Evolutionary conservation across 2,329 filamentous ascomycete genomes (phyloP), one percentile per base, ranked within the genome.

Genomic region (Trichoderma guizhouense): DNA sequence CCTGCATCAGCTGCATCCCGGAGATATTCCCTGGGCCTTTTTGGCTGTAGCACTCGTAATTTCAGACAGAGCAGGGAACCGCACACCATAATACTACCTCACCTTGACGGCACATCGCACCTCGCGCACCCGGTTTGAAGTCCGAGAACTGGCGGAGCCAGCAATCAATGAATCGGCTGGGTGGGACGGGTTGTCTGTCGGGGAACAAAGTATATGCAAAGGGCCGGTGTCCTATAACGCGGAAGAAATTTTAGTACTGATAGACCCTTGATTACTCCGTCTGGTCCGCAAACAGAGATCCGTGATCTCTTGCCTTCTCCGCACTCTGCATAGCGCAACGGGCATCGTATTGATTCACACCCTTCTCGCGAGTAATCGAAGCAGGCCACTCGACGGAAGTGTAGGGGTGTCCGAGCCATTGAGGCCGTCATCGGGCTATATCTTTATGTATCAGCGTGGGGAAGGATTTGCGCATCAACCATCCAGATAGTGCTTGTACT

Each of bases 371-470:
- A 68, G 26, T 18, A 53, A 24, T 69, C 36, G 43, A 61, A 36
- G 67, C 55, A 53, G 30, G 55, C 24, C 34, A 32, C 34, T 36
- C 53, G 30, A 32, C 18, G 36, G 55, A 43, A 30, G 67, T n/a
- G 34, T 30, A 47, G 43, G 36, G 43, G 18, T 11, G 39, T 28
- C 30, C 24, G 67, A n/a, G 12, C 57, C 39, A 43, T 34, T 28
- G 34, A 63, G 58, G 58, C 68, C 68, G 68, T 63, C 60, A 71
- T 71, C 68, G 68, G 68, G 60, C 47, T 64, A 36, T 60, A 58
- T 61, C 11, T 61, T 14, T 64, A 55, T 62, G 47, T 64, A 47
- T 51, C 14, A 43, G 26, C 68, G 60, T 43, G 68, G 58, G 58
- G 68, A 64, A 60, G 18, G 67, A 69, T 62, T 69, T 24, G 67